Conservation (phyloP, 192 early-diverging fungal species). For the Coemansia aciculifera region DNA sequence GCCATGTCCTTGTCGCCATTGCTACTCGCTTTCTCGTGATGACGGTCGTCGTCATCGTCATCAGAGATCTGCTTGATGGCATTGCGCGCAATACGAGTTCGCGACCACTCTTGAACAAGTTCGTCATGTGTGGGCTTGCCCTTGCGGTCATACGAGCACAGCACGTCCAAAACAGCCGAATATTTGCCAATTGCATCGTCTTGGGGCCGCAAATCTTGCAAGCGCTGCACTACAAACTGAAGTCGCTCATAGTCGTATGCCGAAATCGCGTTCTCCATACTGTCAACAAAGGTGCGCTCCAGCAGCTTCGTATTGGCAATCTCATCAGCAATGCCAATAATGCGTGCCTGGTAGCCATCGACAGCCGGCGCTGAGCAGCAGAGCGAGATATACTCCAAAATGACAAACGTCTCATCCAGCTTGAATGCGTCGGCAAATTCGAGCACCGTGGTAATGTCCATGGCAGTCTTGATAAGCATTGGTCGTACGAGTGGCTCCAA, state of each 20-base stretch:
- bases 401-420: slow-evolving; percentile 38
- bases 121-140: slow-evolving; percentile 52
- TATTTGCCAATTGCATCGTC: slow-evolving; percentile 44
- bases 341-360: slow-evolving; percentile 54
- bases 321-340: slow-evolving; percentile 53
- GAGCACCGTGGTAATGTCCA: slow-evolving; percentile 61
- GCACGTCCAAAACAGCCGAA: slow-evolving; percentile 56
- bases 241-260: slow-evolving; percentile 71
- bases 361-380: slow-evolving; percentile 36
- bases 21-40: neutral
- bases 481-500: slow-evolving; percentile 58
- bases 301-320: slow-evolving; percentile 61
- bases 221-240: slow-evolving; percentile 59
- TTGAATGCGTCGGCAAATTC: slow-evolving; percentile 69
- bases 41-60: neutral
- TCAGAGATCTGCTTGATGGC: slow-evolving; percentile 7
- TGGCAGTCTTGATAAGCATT: slow-evolving; percentile 60
- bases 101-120: slow-evolving; percentile 40
- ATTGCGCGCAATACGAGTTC: slow-evolving; percentile 22
- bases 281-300: slow-evolving; percentile 50
- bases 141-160: slow-evolving; percentile 58
- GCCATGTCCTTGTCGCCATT: neutral
- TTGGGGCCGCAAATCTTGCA: slow-evolving; percentile 54
- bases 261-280: slow-evolving; percentile 49
- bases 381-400: slow-evolving; percentile 51